Conservation (phyloP, 1,284 basidiomycete species). For the Leccinum griseonigrum region DNA sequence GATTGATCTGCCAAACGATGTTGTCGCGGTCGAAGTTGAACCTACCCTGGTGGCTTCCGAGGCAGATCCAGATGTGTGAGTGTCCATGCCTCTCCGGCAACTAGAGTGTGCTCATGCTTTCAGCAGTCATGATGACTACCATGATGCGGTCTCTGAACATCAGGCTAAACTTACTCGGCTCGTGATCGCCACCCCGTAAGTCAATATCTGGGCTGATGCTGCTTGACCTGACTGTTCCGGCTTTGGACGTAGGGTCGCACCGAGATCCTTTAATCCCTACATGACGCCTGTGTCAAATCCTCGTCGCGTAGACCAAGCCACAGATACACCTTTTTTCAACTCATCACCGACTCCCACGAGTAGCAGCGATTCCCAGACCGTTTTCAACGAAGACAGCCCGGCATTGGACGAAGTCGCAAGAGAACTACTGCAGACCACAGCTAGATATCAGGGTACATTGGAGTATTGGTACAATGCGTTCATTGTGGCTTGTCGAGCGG, state of each 20-base stretch:
- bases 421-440: slow-evolving; percentile 19
- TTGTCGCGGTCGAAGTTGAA: background rate
- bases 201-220: background rate
- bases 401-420: background rate
- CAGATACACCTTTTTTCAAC: background rate
- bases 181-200: slow-evolving; percentile 20
- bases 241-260: slow-evolving; percentile 10
- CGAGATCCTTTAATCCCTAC: slow-evolving; percentile 23
- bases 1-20: background rate
- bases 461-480: slow-evolving; percentile 16
- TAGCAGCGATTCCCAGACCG: background rate
- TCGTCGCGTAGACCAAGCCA: slow-evolving; percentile 5
- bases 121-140: slow-evolving; percentile 1
- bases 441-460: slow-evolving; percentile 18
- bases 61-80: slow-evolving; percentile 11
- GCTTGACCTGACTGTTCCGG: background rate
- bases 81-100: background rate
- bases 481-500: slow-evolving; percentile 14
- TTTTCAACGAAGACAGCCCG: background rate
- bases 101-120: slow-evolving; percentile 1
- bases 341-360: slow-evolving; percentile 12
- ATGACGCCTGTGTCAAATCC: slow-evolving; percentile 28
- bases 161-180: background rate
- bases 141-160: background rate
- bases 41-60: background rate